Conservation (phyloP, 2,329 filamentous ascomycete genomes). For the Berkeleyomyces basicola region DNA sequence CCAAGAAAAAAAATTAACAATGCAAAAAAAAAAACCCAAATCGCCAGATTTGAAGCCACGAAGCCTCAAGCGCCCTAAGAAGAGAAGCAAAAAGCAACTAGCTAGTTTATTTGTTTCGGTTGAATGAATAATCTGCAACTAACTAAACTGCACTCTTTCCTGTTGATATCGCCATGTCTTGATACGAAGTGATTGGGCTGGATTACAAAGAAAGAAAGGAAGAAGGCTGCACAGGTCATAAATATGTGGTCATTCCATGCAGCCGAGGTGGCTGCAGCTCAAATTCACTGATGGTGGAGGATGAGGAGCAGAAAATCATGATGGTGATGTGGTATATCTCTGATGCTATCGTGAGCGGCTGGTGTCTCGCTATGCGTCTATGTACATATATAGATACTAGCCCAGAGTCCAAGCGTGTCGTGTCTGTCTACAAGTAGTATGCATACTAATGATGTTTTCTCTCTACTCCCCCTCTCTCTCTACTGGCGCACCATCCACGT, state of each 20-base stretch:
- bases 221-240: not conserved
- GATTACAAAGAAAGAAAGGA: not conserved
- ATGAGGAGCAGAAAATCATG: too few species aligned
- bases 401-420: too few species aligned
- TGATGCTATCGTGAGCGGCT: too few species aligned
- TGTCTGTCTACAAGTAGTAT: too few species aligned
- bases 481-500: constrained; percentile 66
- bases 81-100: constrained; percentile 2
- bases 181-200: not conserved
- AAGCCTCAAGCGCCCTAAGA: not conserved
- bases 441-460: too few species aligned
- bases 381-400: not conserved
- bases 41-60: not conserved
- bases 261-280: not conserved
- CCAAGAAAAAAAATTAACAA: not conserved
- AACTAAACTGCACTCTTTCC: not conserved
- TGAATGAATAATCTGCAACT: too few species aligned
- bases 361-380: not conserved
- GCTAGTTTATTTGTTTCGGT: too few species aligned
- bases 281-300: not conserved
- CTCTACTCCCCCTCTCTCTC: not conserved
- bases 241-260: not conserved
- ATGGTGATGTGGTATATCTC: too few species aligned
- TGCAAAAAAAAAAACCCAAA: not conserved
- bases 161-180: not conserved